Evolutionary conservation across 1,284 basidiomycete species (phyloP).

Genomic region (Tylopilus sp.): DNA sequence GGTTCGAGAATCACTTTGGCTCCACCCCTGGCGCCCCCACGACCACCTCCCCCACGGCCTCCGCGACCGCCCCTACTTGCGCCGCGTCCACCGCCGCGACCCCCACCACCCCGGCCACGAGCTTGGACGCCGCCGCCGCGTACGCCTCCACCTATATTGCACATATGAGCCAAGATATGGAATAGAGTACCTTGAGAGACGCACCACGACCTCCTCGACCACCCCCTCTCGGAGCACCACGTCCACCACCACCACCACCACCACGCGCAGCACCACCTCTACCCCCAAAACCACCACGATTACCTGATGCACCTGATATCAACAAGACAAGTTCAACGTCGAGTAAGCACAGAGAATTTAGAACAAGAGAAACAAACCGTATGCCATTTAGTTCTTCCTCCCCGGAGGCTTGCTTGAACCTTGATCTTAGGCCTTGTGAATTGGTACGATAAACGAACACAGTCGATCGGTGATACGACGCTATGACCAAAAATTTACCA

Average conservation of each 20-base stretch:
- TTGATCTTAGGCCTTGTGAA: slow-evolving; percentile 21
- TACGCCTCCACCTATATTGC: slow-evolving; percentile 29
- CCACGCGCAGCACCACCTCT: slow-evolving; percentile 35
- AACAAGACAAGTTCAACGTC: neutral
- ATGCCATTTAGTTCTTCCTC: slow-evolving; percentile 38
- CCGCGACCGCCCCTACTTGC: slow-evolving; percentile 51
- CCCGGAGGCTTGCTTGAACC: slow-evolving; percentile 25
- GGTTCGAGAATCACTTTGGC: slow-evolving; percentile 94
- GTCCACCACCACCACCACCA: slow-evolving; percentile 28
- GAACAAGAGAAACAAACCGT: slow-evolving; percentile 31
- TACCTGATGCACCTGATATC: slow-evolving; percentile 60
- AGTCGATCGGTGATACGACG: no score
- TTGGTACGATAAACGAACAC: slow-evolving; percentile 3
- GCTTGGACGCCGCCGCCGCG: slow-evolving; percentile 44
- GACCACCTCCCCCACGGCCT: slow-evolving; percentile 45
- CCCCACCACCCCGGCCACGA: slow-evolving; percentile 36
- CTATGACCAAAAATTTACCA: slow-evolving; percentile 28
- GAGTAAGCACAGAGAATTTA: neutral
- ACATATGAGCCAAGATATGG: slow-evolving; percentile 8
- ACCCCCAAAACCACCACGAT: slow-evolving; percentile 63
- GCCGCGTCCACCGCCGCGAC: slow-evolving; percentile 47
- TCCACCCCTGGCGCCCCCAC: slow-evolving; percentile 80
- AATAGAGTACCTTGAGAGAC: slow-evolving; percentile 3
- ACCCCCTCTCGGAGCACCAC: slow-evolving; percentile 60
- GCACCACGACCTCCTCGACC: slow-evolving; percentile 43